Evolutionary conservation across 768 basidiomycete species (phyloP).

Genomic region (Agrocybe praecox): DNA sequence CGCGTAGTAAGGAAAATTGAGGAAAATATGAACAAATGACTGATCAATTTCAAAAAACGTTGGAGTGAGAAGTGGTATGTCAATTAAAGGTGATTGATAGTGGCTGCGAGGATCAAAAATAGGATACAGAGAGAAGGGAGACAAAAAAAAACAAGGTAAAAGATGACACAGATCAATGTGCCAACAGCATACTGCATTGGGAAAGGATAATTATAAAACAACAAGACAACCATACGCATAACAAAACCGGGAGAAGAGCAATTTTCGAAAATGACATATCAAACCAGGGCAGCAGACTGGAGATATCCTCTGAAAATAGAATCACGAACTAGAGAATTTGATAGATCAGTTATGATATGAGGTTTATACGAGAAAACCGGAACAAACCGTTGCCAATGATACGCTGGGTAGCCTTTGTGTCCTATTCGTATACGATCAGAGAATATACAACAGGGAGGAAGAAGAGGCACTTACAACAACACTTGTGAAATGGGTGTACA

Average conservation of each 20-base stretch:
- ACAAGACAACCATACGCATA: neutral
- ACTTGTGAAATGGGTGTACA: slow-evolving; percentile 82
- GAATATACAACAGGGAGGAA: neutral
- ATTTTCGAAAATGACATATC: slow-evolving; percentile 14
- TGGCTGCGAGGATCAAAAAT: neutral
- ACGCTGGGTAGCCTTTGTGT: slow-evolving; percentile 81
- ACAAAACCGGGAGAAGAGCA: neutral
- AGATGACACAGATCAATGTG: neutral
- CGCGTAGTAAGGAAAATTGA: neutral
- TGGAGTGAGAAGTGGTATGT: neutral
- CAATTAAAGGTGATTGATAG: neutral
- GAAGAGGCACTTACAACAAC: slow-evolving; percentile 57
- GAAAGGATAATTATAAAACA: neutral
- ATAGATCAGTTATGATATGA: slow-evolving; percentile 7
- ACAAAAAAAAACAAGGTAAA: neutral
- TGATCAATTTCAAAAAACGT: neutral
- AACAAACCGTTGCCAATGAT: slow-evolving; percentile 79
- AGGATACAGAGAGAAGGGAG: neutral
- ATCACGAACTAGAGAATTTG: slow-evolving; percentile 54
- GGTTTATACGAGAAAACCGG: neutral
- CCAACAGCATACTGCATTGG: neutral
- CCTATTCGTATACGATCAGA: slow-evolving; percentile 41
- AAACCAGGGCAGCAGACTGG: slow-evolving; percentile 72
- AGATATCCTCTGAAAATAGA: slow-evolving; percentile 78
- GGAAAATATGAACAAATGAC: neutral